Evolutionary conservation across 345 rosid genomes (phyloP), one percentile per base, ranked within the genome.

Genomic region (Ceriops zippeliana): DNA sequence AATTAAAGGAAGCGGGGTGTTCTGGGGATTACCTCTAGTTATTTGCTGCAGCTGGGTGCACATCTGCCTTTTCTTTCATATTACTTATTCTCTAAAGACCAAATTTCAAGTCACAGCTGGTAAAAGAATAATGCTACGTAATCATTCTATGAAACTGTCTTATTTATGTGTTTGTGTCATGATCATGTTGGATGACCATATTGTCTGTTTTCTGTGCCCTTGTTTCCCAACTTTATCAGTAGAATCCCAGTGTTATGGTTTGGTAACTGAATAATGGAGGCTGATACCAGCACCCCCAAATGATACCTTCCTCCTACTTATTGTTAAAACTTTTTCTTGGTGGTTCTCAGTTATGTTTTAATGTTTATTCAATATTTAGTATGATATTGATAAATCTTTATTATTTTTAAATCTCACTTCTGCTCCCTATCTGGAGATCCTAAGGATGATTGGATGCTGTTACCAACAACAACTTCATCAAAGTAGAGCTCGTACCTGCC

Each of bases 341-440:
- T 24, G 57, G 62, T 37, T 63, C 1, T 66, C 47, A 6, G 4
- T 19, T 31, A 19, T 20, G 31, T 21, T 62, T 54, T 42, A 66
- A 53, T 51, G 66, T 70, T 52, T 63, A 63, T 53, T 70, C 74
- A 0, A 37, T 58, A 21, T 63, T 53, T 47, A 27, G 30, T 69
- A 61, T 57, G 31, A 58, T 71, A 21, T 68, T 75, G 58, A 52
- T 66, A 35, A 27, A 32, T 71, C 62, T 52, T 22, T 62, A 38
- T 49, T 66, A 27, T 61, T 57, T 35, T 65, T 24, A 34, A 58
- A 19, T 60, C 59, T 52, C 54, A 11, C 27, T 73, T 26, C 58
- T 47, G 52, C 64, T 66, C 37, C 77, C 30, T 56, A 34, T 70
- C 42, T 19, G 64, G 67, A 63, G 63, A 17, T 46, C 17, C 37